These are phyloP conservation scores for Ceratonia siliqua DNA, from an alignment of 306 rosid genomes.

Conservation along the genomic window DNA sequence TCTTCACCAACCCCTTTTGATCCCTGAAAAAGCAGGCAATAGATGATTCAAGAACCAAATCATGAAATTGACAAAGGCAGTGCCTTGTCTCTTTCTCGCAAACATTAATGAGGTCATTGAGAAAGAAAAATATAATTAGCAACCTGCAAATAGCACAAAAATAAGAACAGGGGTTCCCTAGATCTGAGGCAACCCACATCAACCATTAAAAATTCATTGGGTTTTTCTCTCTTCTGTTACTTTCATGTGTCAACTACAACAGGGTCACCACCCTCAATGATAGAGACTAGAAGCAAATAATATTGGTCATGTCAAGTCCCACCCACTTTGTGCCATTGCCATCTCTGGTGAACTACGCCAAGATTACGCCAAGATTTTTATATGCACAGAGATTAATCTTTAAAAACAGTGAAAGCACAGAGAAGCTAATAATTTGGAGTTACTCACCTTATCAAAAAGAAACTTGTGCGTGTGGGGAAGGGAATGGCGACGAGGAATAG, in stretches of 20 bases:
- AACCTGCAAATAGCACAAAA: slow-evolving; percentile 12
- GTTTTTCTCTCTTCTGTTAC: slow-evolving; percentile 34
- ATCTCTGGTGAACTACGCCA: slow-evolving; percentile 1
- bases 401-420: slow-evolving; percentile 11
- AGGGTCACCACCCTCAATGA: slow-evolving; percentile 27
- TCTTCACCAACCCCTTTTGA: slow-evolving; percentile 40
- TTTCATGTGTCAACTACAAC: slow-evolving; percentile 48
- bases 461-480: slow-evolving; percentile 29
- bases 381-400: neutral
- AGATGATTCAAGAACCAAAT: slow-evolving; percentile 31
- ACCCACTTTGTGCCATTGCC: slow-evolving; percentile 26
- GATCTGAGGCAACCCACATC: slow-evolving; percentile 54
- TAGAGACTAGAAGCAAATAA: slow-evolving; percentile 27
- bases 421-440: slow-evolving; percentile 21
- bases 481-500: slow-evolving; percentile 40
- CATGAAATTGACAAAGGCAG: slow-evolving; percentile 26
- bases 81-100: slow-evolving; percentile 22
- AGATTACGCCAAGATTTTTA: slow-evolving; percentile 18
- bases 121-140: slow-evolving; percentile 13
- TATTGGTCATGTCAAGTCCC: slow-evolving; percentile 38
- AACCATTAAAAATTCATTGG: slow-evolving; percentile 39
- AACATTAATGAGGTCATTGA: slow-evolving; percentile 32
- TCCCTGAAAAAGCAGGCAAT: slow-evolving; percentile 34
- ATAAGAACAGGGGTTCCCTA: slow-evolving; percentile 41
- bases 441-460: slow-evolving; percentile 43